phyloP scores from a whole-genome alignment of 768 basidiomycete species.

The Filobasidium floriforme region DNA sequence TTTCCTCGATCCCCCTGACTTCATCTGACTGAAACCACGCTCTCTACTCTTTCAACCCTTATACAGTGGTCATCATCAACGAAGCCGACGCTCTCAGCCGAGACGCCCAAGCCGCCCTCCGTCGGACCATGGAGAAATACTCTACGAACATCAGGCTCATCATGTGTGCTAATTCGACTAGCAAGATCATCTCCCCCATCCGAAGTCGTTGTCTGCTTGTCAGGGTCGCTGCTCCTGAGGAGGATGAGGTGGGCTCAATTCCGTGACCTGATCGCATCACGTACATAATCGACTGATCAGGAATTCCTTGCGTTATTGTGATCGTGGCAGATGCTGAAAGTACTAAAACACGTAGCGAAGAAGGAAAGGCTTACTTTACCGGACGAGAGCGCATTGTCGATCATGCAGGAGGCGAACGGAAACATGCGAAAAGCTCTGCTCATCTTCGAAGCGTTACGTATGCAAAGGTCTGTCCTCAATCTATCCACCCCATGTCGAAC shows the following conservation, averaged over 20 bases:
- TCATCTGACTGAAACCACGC: too few relatives aligned
- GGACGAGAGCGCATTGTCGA: slow-evolving; percentile 62
- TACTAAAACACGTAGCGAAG: slow-evolving; percentile 70
- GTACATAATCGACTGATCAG: slow-evolving; percentile 10
- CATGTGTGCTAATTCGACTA: slow-evolving; percentile 89
- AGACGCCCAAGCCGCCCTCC: slow-evolving; percentile 92
- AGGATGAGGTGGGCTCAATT: slow-evolving; percentile 57
- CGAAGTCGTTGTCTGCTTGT: slow-evolving; percentile 89
- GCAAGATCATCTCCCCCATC: slow-evolving; percentile 91
- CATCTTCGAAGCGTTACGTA: slow-evolving; percentile 88
- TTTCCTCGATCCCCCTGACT: too few relatives aligned
- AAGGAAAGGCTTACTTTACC: slow-evolving; percentile 77
- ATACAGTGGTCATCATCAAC: slow-evolving; percentile 88
- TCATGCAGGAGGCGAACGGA: slow-evolving; percentile 72
- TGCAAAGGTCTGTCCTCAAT: slow-evolving; percentile 68
- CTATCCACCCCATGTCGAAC: background rate
- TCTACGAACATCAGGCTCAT: slow-evolving; percentile 97
- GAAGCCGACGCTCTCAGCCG: slow-evolving; percentile 91
- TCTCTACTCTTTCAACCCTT: slow-evolving; percentile 10
- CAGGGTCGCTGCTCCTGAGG: slow-evolving; percentile 78
- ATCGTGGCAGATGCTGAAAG: slow-evolving; percentile 61
- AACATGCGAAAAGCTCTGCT: slow-evolving; percentile 92
- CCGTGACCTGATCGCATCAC: too few relatives aligned
- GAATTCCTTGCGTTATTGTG: background rate
- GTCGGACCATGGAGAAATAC: slow-evolving; percentile 98